phyloP scores from a whole-genome alignment of 2,329 filamentous ascomycete genomes.

The Ophiostoma montium region DNA sequence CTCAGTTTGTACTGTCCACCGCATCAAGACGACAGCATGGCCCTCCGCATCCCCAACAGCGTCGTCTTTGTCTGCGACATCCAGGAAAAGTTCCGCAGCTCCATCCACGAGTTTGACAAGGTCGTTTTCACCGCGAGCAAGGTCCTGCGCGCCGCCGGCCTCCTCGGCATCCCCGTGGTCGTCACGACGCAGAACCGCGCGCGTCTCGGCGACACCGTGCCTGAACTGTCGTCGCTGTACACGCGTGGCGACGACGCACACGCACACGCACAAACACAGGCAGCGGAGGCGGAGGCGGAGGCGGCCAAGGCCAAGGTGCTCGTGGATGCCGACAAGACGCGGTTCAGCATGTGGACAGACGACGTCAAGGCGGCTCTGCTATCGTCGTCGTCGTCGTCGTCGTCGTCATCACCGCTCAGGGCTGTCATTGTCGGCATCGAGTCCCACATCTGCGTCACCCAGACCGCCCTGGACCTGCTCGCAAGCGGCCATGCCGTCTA shows the following conservation, averaged over 20 bases:
- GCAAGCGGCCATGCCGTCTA: slow-evolving; percentile 67
- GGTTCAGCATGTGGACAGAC: slow-evolving; percentile 77
- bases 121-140: slow-evolving; percentile 57
- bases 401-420: slow-evolving; percentile 15
- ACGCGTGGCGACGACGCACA: slow-evolving; percentile 24
- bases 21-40: not conserved
- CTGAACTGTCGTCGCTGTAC: slow-evolving; percentile 46
- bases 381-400: not conserved
- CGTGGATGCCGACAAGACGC: slow-evolving; percentile 63
- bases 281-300: slow-evolving; percentile 1
- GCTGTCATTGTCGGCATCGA: slow-evolving; percentile 84
- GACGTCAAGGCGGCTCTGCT: slow-evolving; percentile 34
- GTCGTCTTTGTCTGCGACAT: slow-evolving; percentile 67
- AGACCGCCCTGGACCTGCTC: slow-evolving; percentile 75
- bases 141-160: slow-evolving; percentile 48
- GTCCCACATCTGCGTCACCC: slow-evolving; percentile 84
- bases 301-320: slow-evolving; percentile 8
- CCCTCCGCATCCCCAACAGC: slow-evolving; percentile 18
- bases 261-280: not conserved
- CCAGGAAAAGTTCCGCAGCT: slow-evolving; percentile 79
- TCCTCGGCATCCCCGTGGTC: slow-evolving; percentile 63
- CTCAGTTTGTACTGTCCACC: no score
- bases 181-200: slow-evolving; percentile 73
- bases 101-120: slow-evolving; percentile 74
- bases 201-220: slow-evolving; percentile 66